Percentiles rank a stretch among this genome's conserved stretches.
Conservation (phyloP, 441 rosid species). For the Populus hybrid region DNA sequence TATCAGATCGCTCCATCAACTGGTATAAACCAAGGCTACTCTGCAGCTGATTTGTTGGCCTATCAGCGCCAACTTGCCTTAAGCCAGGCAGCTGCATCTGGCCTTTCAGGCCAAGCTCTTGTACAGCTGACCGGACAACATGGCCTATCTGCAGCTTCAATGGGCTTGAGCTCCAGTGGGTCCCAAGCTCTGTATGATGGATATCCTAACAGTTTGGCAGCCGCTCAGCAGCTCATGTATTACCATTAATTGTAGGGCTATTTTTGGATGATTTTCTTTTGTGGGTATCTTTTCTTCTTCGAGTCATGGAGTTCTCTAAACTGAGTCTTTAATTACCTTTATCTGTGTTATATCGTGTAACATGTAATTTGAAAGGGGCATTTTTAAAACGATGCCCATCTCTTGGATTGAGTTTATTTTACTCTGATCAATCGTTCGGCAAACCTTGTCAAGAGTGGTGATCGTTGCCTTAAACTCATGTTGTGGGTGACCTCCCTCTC, state of each 20-base stretch:
- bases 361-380: no score
- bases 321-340: no score
- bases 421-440: no score
- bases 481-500: no score
- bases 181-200: slow-evolving; percentile 90
- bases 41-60: slow-evolving; percentile 71
- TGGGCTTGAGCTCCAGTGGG: slow-evolving; percentile 79
- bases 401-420: no score
- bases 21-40: slow-evolving; percentile 53
- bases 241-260: slow-evolving; percentile 31
- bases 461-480: no score
- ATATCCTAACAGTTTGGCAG: slow-evolving; percentile 78
- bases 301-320: not conserved
- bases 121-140: slow-evolving; percentile 40
- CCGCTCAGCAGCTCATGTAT: slow-evolving; percentile 94
- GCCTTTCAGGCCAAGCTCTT: slow-evolving; percentile 39
- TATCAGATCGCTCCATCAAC: slow-evolving; percentile 48
- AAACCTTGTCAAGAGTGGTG: no score
- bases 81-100: slow-evolving; percentile 61
- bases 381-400: no score
- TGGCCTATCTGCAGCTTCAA: slow-evolving; percentile 35
- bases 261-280: not conserved
- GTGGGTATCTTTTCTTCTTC: not conserved
- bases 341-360: no score
- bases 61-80: slow-evolving; percentile 81